Base-by-base conservation (phyloP, 2,329 filamentous ascomycete species). In the Pestalotiopsis sp. region DNA sequence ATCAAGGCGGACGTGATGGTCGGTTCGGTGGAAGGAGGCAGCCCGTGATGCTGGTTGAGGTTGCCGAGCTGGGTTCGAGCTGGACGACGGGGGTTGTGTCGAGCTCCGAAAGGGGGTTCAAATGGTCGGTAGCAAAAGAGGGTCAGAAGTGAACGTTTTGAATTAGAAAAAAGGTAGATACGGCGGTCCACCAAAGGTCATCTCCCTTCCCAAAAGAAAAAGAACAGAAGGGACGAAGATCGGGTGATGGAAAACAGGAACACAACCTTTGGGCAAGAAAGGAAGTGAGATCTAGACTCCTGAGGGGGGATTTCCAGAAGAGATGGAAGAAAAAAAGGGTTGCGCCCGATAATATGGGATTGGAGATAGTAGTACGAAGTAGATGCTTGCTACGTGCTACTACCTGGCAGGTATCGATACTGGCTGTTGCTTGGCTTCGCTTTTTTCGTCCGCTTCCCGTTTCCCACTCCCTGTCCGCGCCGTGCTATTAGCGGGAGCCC, bases 71-170 rank as follows among this genome's bases (percentile, higher is more conserved):
- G 55, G 25, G 20, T 36, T 59, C n/a, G 6, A 59, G 59, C 59
- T 62, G 41, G 20, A 31, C 39, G 17, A 20, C 38, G 36, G n/a
- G 20, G 27, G 13, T 23, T 4, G 62, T 52, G 25, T 25, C 23
- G 23, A 23, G 41, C 20, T 25, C 27, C 17, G 49, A 55, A 58
- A 58, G 63, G 63, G 49, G 64, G 45, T 52, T 52, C n/a, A 66
- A 61, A 38, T 31, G 31, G 14, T n/a, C 9, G n/a, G 52, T 61
- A 59, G 31, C 20, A 45, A 66, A 66, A 60, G 41, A 45, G 55
- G 57, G 58, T 52, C 63, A 66, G 49, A 66, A 68, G 63, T 65
- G 67, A 68, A 66, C 64, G 67, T 68, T 52, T 39, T 61, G 63
- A 68, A 68, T 49, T 20, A 31, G 57, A 68, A 66, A n/a, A 27